phyloP scores from a whole-genome alignment of 495 filamentous ascomycete species.

The Rostrohypoxylon terebratum region DNA sequence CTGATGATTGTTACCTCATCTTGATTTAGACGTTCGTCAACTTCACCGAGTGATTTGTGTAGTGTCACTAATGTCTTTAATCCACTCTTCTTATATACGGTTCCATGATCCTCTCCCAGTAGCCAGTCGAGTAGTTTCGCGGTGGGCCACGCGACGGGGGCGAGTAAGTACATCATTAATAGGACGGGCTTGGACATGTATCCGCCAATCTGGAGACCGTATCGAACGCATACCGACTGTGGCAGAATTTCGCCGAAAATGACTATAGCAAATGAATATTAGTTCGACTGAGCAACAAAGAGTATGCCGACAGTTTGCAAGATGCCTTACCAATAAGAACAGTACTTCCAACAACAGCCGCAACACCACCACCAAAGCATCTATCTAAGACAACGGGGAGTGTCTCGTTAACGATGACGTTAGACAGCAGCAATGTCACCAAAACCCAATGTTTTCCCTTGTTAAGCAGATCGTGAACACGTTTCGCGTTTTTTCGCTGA shows the following conservation, averaged over 20 bases:
- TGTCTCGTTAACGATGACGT: constrained; percentile 98
- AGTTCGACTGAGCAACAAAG: constrained; percentile 1
- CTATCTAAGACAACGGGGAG: constrained; percentile 95
- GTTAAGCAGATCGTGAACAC: constrained; percentile 82
- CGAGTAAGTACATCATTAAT: constrained; percentile 89
- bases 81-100: constrained; percentile 94
- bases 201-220: constrained; percentile 95
- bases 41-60: constrained; percentile 88
- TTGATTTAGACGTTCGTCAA: constrained; percentile 89
- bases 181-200: constrained; percentile 92
- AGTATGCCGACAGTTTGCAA: constrained; percentile 10
- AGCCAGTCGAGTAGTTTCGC: constrained; percentile 90
- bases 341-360: constrained; percentile 91
- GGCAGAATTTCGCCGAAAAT: constrained; percentile 98
- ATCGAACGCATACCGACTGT: constrained; percentile 95
- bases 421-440: constrained; percentile 91
- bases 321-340: constrained; percentile 81
- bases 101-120: constrained; percentile 92
- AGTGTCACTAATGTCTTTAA: constrained; percentile 84
- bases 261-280: constrained; percentile 63
- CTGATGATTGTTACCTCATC: constrained; percentile 99
- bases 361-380: constrained; percentile 93
- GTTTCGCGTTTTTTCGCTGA: constrained; percentile 81
- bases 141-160: constrained; percentile 87
- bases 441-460: constrained; percentile 99